Conservation (phyloP, 169 alveolate genomes). For the Babesia bigemina region DNA sequence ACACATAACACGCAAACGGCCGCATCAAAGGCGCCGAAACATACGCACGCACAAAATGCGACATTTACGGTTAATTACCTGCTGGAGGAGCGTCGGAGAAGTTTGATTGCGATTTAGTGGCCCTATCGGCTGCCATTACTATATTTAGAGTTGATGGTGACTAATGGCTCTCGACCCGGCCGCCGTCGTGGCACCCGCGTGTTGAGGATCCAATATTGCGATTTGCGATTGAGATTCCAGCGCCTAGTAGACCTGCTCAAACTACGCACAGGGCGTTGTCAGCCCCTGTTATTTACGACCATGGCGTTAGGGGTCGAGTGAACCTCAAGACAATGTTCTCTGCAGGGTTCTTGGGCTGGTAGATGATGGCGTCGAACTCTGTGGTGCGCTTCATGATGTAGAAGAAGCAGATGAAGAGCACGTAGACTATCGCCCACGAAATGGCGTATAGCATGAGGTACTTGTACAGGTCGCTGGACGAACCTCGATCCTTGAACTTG, state of each 20-base stretch:
- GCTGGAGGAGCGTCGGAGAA: slow-evolving; percentile 27
- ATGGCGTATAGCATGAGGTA: slow-evolving; percentile 54
- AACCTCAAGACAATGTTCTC: slow-evolving; percentile 58
- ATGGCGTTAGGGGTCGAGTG: slow-evolving; percentile 63
- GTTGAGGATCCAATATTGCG: too few species aligned
- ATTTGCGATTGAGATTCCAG: too few species aligned
- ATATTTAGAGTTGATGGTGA: not conserved
- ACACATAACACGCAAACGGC: slow-evolving; percentile 25
- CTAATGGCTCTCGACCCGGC: not conserved
- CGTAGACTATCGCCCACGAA: slow-evolving; percentile 52
- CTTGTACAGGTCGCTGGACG: slow-evolving; percentile 62
- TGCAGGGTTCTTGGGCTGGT: slow-evolving; percentile 64
- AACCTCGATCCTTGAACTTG: slow-evolving; percentile 37
- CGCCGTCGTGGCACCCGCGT: too few species aligned
- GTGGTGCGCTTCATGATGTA: slow-evolving; percentile 53
- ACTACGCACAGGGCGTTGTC: not conserved
- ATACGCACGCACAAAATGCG: slow-evolving; percentile 26
- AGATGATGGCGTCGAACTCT: slow-evolving; percentile 67
- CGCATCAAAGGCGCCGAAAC: slow-evolving; percentile 7
- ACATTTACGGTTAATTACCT: slow-evolving; percentile 1
- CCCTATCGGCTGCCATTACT: not conserved
- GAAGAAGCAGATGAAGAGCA: slow-evolving; percentile 53
- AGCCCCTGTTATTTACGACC: slow-evolving; percentile 16
- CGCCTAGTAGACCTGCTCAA: too few species aligned
- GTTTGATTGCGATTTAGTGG: slow-evolving; percentile 8